Percentiles rank a stretch among this genome's conserved stretches.
Evolutionary conservation across 768 basidiomycete genomes (phyloP).

Genomic region (Peribolospora kevripleyi): DNA sequence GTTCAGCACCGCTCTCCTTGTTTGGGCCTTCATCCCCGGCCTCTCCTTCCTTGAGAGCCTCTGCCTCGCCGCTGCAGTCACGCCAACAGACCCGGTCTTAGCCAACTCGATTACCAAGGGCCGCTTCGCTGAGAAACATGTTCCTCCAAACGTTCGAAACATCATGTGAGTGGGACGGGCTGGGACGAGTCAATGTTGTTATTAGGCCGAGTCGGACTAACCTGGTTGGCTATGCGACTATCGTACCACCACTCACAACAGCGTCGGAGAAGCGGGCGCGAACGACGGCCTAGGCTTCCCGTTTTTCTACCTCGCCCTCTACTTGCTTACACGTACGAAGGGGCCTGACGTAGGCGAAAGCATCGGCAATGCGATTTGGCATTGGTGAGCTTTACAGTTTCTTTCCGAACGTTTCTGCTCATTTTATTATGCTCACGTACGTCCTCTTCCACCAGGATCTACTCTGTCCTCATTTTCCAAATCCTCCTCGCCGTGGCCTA

Average conservation of each 20-base stretch:
- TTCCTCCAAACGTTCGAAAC: conserved; percentile 21
- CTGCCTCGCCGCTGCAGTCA: conserved; percentile 21
- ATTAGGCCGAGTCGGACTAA: background rate
- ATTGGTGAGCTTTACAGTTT: conserved; percentile 17
- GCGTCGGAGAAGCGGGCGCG: conserved; percentile 21
- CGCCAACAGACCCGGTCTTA: conserved; percentile 24
- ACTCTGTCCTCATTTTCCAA: background rate
- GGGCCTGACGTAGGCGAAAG: conserved; percentile 11
- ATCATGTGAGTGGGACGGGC: conserved; percentile 16
- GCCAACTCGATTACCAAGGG: conserved; percentile 21
- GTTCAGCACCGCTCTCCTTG: conserved; percentile 19
- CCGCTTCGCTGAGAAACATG: conserved; percentile 22
- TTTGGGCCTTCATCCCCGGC: conserved; percentile 20
- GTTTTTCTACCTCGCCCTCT: conserved; percentile 22
- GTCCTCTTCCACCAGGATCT: background rate
- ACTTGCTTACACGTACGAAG: conserved; percentile 13
- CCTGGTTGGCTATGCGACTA: background rate
- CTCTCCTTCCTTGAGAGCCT: conserved; percentile 21
- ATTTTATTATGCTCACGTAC: background rate
- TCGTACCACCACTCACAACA: background rate
- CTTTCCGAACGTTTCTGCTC: conserved; percentile 7
- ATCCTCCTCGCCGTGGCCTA: conserved; percentile 3
- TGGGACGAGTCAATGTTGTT: background rate
- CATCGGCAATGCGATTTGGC: conserved; percentile 17
- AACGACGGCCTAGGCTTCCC: conserved; percentile 25